These are phyloP conservation scores for Panellus pusillus DNA, from an alignment of 768 basidiomycete genomes.

Conservation along the genomic window DNA sequence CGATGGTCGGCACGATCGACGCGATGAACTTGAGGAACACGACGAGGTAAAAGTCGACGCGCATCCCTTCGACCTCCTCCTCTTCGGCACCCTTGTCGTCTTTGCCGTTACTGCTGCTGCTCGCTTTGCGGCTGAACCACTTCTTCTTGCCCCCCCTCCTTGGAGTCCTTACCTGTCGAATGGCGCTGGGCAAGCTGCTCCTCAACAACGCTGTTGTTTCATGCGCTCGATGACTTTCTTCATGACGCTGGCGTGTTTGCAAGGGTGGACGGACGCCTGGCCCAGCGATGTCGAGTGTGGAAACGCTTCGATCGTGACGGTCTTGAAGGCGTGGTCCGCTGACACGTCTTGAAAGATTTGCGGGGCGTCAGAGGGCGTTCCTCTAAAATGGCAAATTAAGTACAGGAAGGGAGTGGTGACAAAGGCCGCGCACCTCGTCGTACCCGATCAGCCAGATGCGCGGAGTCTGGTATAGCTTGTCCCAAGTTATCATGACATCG, in stretches of 20 bases:
- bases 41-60: conserved; percentile 97
- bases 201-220: conserved; percentile 84
- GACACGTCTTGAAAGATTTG: conserved; percentile 98
- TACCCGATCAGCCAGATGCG: conserved; percentile 97
- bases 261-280: conserved; percentile 95
- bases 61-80: conserved; percentile 83
- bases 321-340: conserved; percentile 96
- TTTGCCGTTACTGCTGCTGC: conserved; percentile 57
- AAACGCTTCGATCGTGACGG: conserved; percentile 97
- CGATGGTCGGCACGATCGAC: conserved; percentile 97
- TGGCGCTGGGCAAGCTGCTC: conserved; percentile 75
- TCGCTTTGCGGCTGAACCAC: conserved; percentile 78
- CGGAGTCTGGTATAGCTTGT: conserved; percentile 99
- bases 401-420: neutral
- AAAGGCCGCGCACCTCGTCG: conserved; percentile 68
- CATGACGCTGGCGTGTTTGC: conserved; percentile 99
- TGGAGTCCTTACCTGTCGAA: conserved; percentile 25
- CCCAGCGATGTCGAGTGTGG: conserved; percentile 85
- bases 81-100: conserved; percentile 54
- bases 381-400: conserved; percentile 48
- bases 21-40: conserved; percentile 99
- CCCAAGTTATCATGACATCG: conserved; percentile 99
- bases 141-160: conserved; percentile 64
- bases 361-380: conserved; percentile 82
- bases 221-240: conserved; percentile 99